phyloP scores from a whole-genome alignment of 2,329 filamentous ascomycete genomes.

The Lithohypha guttulata region DNA sequence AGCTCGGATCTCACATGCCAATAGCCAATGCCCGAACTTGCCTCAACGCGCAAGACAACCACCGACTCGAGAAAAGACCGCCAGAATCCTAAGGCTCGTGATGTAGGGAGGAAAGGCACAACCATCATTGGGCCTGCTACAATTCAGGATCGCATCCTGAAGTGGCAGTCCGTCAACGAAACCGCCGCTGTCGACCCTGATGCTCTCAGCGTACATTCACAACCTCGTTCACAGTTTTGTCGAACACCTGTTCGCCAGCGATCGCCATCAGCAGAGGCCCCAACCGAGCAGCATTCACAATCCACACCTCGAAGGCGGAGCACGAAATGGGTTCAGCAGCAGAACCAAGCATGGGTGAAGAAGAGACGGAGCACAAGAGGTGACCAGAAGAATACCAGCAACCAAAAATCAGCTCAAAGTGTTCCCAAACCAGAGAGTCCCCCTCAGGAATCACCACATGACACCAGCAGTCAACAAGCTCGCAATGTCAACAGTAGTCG shows the following conservation, averaged over 20 bases:
- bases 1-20: constrained; percentile 6
- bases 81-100: constrained; percentile 9
- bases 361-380: constrained; percentile 9
- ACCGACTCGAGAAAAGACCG: constrained; percentile 7
- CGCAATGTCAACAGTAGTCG: constrained; percentile 8
- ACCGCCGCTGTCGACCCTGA: constrained; percentile 27
- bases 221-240: constrained; percentile 14
- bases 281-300: constrained; percentile 22
- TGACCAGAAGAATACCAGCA: not conserved
- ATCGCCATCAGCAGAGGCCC: constrained; percentile 9
- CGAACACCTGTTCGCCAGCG: constrained; percentile 3
- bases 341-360: constrained; percentile 14
- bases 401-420: not conserved
- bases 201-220: constrained; percentile 19
- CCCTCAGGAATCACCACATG: not conserved
- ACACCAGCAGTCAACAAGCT: constrained; percentile 12
- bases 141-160: constrained; percentile 68
- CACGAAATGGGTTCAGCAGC: constrained; percentile 15
- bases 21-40: constrained; percentile 10
- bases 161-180: constrained; percentile 74
- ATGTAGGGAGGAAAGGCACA: constrained; percentile 28
- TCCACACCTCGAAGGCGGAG: constrained; percentile 25
- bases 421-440: constrained; percentile 20
- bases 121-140: constrained; percentile 51
- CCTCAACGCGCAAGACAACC: constrained; percentile 14